Evolutionary conservation across 345 rosid species (phyloP), one percentile per base, ranked within the genome.

Genomic region (Bruguiera parviflora): DNA sequence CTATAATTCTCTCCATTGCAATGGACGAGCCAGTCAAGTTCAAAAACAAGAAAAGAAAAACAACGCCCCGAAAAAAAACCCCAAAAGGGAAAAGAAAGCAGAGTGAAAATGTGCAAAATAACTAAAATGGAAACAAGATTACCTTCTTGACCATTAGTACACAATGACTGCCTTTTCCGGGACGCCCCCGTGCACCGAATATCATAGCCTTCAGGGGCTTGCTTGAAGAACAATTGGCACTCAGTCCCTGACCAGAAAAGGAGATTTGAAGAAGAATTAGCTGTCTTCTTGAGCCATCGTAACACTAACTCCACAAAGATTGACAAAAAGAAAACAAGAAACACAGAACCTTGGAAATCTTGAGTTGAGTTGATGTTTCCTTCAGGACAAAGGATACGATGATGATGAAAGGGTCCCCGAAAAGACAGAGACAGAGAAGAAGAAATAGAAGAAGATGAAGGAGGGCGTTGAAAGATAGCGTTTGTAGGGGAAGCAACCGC

Each of bases 111-210:
- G 33, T 5, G 6, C 6, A 32, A 32, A 4, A 32, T 32, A 32
- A 47, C 5, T 5, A 64, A 52, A 2, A 31, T 2, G 20, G 29
- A 20, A 24, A 16, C 51, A 19, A 27, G 29, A 53, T 72, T 80
- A 91, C 98, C 92, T 88, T 89, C 16, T 85, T 82, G 70, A 81
- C 95, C 43, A 89, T 87, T 67, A 89, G 77, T 67, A 89, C 97
- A 70, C 97, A 88, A 71, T 91, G 98, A 71, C 97, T 84, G 62
- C 98, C 95, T 82, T 91, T 94, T 46, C 98, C 97, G 0, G 91
- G 89, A 13, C 28, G 28, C 28, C 92, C 96, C 0, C 96, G 92
- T 31, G 97, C 97, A 46, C 98, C 96, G 0, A 91, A 91, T 68
- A 93, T 91, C 94, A 93, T 93, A 67, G 91, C 93, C 78, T 89